Percentiles rank a stretch among this genome's conserved stretches.
phyloP scores from a whole-genome alignment of 2,329 filamentous ascomycete genomes.

The Penicillium sp. region DNA sequence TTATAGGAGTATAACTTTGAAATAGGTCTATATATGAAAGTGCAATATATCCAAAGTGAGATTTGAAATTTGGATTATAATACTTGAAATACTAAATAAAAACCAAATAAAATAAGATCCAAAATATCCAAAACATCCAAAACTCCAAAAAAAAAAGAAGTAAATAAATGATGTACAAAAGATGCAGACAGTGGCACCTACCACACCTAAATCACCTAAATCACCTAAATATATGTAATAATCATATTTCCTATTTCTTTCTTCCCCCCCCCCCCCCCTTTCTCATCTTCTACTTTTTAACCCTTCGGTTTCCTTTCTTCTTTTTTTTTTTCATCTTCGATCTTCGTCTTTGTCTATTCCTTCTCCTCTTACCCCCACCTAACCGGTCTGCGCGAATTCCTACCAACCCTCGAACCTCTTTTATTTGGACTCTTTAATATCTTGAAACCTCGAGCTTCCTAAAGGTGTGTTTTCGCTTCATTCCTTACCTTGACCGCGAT shows the following conservation, averaged over 20 bases:
- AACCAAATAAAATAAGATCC: background rate
- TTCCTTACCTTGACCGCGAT: background rate
- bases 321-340: background rate
- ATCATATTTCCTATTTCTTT: slow-evolving; percentile 1
- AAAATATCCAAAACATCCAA: background rate
- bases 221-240: slow-evolving; percentile 10
- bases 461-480: slow-evolving; percentile 1
- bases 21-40: background rate
- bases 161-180: slow-evolving; percentile 21
- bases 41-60: background rate
- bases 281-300: slow-evolving; percentile 9
- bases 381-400: background rate
- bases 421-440: background rate
- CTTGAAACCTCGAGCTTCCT: background rate
- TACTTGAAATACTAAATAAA: background rate
- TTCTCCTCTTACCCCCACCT: background rate
- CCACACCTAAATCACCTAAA: slow-evolving; percentile 30
- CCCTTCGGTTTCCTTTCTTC: slow-evolving; percentile 2
- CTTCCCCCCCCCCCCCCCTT: slow-evolving; percentile 3
- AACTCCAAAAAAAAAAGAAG: background rate
- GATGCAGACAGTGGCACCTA: slow-evolving; percentile 25
- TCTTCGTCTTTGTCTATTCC: background rate
- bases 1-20: background rate
- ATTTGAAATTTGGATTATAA: background rate
- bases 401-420: background rate